Evolutionary conservation across 495 filamentous ascomycete genomes (phyloP), one percentile per base, ranked within the genome.

Genomic region (Neurospora africana): DNA sequence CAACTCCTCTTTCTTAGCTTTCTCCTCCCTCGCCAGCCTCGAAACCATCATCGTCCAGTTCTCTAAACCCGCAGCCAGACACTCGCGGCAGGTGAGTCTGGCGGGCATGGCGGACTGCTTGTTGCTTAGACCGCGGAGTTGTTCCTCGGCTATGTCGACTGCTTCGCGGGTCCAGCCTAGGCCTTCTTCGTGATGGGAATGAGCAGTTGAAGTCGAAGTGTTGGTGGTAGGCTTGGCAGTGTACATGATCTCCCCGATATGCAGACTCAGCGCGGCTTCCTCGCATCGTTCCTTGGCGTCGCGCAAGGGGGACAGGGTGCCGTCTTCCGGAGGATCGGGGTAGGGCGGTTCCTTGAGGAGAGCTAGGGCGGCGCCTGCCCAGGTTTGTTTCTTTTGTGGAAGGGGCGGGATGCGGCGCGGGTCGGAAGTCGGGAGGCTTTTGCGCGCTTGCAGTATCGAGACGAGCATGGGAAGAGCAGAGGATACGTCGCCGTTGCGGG

Each of bases 241-340:
- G 82, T 91, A 98, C 68, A 99, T 81, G 73, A 98, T 94, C 83
- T 99, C 95, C 70, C 95, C 96, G 71, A 99, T 93, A 80, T 97
- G 93, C 23, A 91, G 86, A 89, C 94, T 92, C 4, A 97, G 81
- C 7, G 87, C 91, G 4, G 93, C 93, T 79, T 97, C 93, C 69
- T 93, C 91, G 84, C 95, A 97, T 37, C 85, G 81, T 69, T 91
- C 89, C 35, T 82, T 81, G 0, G 85, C 71, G 38, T 87, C 86
- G 40, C 91, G 89, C 4, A 84, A 70, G 0, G 92, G 89, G 0
- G 90, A 86, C 19, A 86, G 79, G 65, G 91, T 86, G 37, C 93
- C 93, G 36, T 91, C 88, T 10, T 85, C 81, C 0, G 87, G 89
- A 0, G 90, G 85, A 0, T 86, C 78, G 0, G 94, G 93, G 78